phyloP scores from a whole-genome alignment of 2,329 filamentous ascomycete species.

The Sporothrix humicola region DNA sequence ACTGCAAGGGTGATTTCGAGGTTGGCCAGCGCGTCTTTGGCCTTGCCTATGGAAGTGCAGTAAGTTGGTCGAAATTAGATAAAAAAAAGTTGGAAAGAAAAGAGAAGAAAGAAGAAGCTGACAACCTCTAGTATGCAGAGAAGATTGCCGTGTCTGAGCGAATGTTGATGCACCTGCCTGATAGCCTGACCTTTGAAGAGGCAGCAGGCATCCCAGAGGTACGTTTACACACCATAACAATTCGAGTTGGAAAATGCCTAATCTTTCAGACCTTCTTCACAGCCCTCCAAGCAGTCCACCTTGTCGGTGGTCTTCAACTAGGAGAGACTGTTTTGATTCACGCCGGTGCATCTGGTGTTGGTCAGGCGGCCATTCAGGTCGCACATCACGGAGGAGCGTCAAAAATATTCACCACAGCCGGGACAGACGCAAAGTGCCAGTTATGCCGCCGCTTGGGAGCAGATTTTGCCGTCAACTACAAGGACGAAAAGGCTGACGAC shows the following conservation, averaged over 20 bases:
- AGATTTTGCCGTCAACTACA: constrained; percentile 43
- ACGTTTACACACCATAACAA: background rate
- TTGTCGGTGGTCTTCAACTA: constrained; percentile 41
- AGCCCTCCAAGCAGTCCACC: constrained; percentile 42
- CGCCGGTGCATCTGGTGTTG: constrained; percentile 41
- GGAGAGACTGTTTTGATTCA: constrained; percentile 42
- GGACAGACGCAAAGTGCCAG: constrained; percentile 42
- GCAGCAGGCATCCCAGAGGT: constrained; percentile 45
- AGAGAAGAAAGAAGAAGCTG: background rate
- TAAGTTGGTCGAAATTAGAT: background rate
- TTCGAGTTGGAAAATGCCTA: too few species aligned
- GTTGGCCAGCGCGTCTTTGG: constrained; percentile 23
- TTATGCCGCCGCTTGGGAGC: constrained; percentile 45
- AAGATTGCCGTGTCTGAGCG: constrained; percentile 26
- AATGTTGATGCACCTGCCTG: constrained; percentile 42
- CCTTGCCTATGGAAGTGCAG: constrained; percentile 23
- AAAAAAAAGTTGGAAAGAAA: too few species aligned
- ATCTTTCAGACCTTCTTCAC: constrained; percentile 40
- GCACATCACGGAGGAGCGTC: constrained; percentile 35
- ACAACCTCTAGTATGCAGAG: constrained; percentile 12
- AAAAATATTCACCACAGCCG: constrained; percentile 45
- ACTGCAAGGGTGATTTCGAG: constrained; percentile 22
- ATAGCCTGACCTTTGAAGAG: constrained; percentile 44
- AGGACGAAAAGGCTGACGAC: constrained; percentile 41
- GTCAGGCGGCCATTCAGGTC: constrained; percentile 39